Evolutionary conservation across 1,284 basidiomycete species (phyloP).

Genomic region (Nidula niveotomentosa): DNA sequence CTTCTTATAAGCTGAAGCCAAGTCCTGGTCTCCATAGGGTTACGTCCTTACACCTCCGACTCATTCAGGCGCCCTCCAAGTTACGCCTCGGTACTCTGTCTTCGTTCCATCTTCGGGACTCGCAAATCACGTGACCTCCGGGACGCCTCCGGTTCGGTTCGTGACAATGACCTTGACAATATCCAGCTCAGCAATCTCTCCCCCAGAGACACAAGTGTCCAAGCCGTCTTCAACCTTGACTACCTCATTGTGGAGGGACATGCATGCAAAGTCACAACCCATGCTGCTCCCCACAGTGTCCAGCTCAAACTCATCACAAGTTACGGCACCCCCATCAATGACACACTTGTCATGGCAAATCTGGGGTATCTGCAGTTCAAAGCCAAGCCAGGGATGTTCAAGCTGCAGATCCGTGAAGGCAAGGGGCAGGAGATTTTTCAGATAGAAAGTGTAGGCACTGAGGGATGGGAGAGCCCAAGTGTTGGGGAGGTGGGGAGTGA

Average conservation of each 20-base stretch:
- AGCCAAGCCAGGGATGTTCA: constrained; percentile 86
- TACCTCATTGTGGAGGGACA: constrained; percentile 95
- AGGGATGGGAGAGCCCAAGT: constrained; percentile 79
- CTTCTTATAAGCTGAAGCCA: no score
- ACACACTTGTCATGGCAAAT: constrained; percentile 92
- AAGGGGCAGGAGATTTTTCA: constrained; percentile 80
- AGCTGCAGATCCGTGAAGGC: constrained; percentile 81
- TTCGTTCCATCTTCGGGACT: no score
- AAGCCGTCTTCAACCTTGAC: constrained; percentile 86
- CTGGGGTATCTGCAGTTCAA: constrained; percentile 97
- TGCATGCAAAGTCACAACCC: constrained; percentile 69
- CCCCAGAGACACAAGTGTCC: constrained; percentile 62
- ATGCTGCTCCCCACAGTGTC: constrained; percentile 76
- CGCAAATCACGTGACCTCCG: no score
- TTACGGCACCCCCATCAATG: constrained; percentile 59
- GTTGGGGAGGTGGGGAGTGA: constrained; percentile 67
- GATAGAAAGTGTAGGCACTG: constrained; percentile 81
- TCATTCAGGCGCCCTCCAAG: no score
- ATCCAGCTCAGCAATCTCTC: constrained; percentile 79
- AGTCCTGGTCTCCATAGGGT: no score
- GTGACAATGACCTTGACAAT: constrained; percentile 98
- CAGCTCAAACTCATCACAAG: constrained; percentile 76
- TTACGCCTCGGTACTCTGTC: no score
- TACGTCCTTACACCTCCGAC: no score
- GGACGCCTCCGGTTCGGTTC: no score